phyloP scores from a whole-genome alignment of 2,329 filamentous ascomycete species.

The Ambrosiella xylebori region DNA sequence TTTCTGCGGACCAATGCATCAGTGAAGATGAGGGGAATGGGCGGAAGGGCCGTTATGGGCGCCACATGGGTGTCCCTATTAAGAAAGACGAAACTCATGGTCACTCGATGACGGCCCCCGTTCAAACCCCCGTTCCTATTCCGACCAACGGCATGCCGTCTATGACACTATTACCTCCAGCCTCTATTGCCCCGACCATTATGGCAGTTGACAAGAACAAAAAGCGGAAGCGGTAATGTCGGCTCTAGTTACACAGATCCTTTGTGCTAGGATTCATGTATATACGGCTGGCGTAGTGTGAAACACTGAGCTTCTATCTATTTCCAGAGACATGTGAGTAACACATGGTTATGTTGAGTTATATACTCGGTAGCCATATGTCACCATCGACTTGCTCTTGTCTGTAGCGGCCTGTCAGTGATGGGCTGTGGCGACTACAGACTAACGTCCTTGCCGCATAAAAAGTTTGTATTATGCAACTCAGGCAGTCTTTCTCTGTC shows the following conservation, averaged over 20 bases:
- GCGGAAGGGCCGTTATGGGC: slow-evolving; percentile 78
- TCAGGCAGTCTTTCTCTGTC: not conserved
- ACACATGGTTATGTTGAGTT: not conserved
- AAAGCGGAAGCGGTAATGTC: slow-evolving; percentile 40
- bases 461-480: slow-evolving; percentile 5
- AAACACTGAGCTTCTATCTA: not conserved
- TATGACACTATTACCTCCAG: slow-evolving; percentile 25
- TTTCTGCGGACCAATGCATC: slow-evolving; percentile 82
- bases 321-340: not conserved
- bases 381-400: not conserved
- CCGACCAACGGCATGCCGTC: slow-evolving; percentile 8
- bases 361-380: too few species aligned
- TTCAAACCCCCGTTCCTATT: slow-evolving; percentile 11
- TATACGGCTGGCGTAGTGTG: not conserved
- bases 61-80: slow-evolving; percentile 51
- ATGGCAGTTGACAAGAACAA: slow-evolving; percentile 36
- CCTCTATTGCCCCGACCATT: slow-evolving; percentile 24
- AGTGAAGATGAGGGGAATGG: slow-evolving; percentile 97
- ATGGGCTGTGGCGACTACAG: not conserved
- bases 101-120: slow-evolving; percentile 19
- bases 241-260: not conserved
- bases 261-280: not conserved
- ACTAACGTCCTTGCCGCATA: not conserved
- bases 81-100: slow-evolving; percentile 35
- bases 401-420: not conserved